phyloP scores from a whole-genome alignment of 2,329 filamentous ascomycete species.

The Ambrosiella cleistominuta region DNA sequence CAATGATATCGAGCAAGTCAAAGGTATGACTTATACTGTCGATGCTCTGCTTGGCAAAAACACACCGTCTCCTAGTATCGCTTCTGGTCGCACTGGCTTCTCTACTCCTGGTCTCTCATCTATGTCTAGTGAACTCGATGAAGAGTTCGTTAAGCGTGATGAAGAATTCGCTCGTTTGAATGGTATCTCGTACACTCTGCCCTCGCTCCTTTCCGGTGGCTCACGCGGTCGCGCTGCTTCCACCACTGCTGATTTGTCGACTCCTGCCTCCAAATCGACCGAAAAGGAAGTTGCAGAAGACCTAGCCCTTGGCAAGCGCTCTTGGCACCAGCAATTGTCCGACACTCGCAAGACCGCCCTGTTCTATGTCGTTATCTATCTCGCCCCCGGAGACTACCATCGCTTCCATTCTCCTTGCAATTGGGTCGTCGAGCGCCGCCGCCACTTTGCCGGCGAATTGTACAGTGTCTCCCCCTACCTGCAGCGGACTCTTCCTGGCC shows the following conservation, averaged over 20 bases:
- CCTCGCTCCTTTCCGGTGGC: constrained; percentile 70
- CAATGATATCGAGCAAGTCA: constrained; percentile 94
- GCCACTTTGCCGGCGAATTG: constrained; percentile 94
- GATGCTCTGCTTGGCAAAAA: constrained; percentile 72
- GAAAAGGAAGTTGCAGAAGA: constrained; percentile 49
- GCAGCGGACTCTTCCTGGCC: constrained; percentile 74
- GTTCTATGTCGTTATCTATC: constrained; percentile 89
- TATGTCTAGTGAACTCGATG: constrained; percentile 27
- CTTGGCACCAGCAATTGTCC: constrained; percentile 54
- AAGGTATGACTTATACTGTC: constrained; percentile 93
- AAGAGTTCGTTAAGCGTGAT: constrained; percentile 57
- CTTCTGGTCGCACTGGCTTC: constrained; percentile 18
- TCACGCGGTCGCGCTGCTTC: constrained; percentile 22
- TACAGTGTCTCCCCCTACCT: constrained; percentile 92
- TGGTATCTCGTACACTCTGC: constrained; percentile 86
- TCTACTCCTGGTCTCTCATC: constrained; percentile 13
- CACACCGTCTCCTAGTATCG: constrained; percentile 37
- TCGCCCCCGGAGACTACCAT: constrained; percentile 89
- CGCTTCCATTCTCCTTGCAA: constrained; percentile 89
- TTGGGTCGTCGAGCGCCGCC: constrained; percentile 85
- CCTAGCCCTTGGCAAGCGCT: constrained; percentile 51
- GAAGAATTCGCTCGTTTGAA: constrained; percentile 91
- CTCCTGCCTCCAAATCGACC: constrained; percentile 58
- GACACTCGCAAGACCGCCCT: constrained; percentile 41
- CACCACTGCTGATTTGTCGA: constrained; percentile 49